These are phyloP conservation scores for Epithemia pelagica DNA, from an alignment of 108 stramenopile species.

Conservation along the genomic window DNA sequence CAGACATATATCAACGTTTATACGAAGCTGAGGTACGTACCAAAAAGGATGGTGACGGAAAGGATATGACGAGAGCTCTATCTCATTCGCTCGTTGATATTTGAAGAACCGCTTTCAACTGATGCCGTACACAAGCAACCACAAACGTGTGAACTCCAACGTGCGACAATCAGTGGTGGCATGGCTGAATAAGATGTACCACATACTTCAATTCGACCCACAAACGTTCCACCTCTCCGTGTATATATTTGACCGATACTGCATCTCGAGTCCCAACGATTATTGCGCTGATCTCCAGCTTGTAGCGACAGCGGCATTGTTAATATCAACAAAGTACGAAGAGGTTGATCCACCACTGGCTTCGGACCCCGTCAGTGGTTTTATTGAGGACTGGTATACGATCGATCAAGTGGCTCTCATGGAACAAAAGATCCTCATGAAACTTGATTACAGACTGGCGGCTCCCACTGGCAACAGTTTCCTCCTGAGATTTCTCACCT, in stretches of 20 bases:
- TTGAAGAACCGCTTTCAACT: conserved; percentile 5
- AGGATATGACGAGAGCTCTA: too few relatives aligned
- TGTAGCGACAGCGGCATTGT: conserved; percentile 95
- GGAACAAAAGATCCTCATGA: conserved; percentile 86
- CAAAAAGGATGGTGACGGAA: too few relatives aligned
- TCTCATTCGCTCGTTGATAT: too few relatives aligned
- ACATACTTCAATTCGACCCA: conserved; percentile 96
- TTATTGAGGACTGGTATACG: conserved; percentile 93
- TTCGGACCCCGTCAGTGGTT: conserved; percentile 95
- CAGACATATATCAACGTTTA: conserved; percentile 78
- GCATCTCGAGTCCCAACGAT: conserved; percentile 52
- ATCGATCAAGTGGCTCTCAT: conserved; percentile 86
- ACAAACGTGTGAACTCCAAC: conserved; percentile 84
- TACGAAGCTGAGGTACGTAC: conserved; percentile 62
- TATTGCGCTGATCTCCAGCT: conserved; percentile 93
- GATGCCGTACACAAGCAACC: conserved; percentile 74
- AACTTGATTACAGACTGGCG: conserved; percentile 85
- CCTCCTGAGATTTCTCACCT: conserved; percentile 79
- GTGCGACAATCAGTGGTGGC: conserved; percentile 97
- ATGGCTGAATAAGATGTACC: conserved; percentile 98
- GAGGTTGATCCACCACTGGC: conserved; percentile 98
- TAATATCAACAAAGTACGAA: conserved; percentile 98
- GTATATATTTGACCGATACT: conserved; percentile 96
- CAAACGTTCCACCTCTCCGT: conserved; percentile 97
- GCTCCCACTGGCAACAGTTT: conserved; percentile 92